Evolutionary conservation across 164 flowering plant species (phyloP).

Genomic region (Brasenia schreberi): DNA sequence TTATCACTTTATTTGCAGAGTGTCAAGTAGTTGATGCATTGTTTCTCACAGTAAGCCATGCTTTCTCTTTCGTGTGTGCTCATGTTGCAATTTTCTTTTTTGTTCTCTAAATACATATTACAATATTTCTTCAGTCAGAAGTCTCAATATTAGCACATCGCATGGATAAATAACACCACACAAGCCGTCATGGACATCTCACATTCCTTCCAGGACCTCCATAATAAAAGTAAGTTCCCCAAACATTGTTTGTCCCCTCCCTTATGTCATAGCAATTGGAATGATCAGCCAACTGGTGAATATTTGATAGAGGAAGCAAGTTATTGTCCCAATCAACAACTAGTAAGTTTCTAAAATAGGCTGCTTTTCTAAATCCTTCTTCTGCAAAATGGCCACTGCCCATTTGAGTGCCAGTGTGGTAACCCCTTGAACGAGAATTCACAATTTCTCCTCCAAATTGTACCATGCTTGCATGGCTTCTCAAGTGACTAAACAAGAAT

Average conservation of each 20-base stretch:
- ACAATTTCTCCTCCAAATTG: slow-evolving; percentile 26
- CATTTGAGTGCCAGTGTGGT: slow-evolving; percentile 63
- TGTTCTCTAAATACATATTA: too few species aligned
- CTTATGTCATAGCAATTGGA: too few species aligned
- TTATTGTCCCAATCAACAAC: slow-evolving; percentile 91
- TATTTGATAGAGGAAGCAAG: slow-evolving; percentile 53
- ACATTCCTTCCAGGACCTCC: too few species aligned
- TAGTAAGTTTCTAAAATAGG: slow-evolving; percentile 71
- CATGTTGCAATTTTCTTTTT: too few species aligned
- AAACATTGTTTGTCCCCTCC: too few species aligned
- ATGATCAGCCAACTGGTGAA: slow-evolving; percentile 68
- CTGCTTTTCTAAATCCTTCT: slow-evolving; percentile 71
- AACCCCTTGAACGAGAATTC: not conserved
- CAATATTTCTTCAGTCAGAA: too few species aligned
- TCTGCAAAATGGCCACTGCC: slow-evolving; percentile 85
- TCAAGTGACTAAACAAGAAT: slow-evolving; percentile 1
- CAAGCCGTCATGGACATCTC: too few species aligned
- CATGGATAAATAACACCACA: not conserved
- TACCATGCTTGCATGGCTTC: slow-evolving; percentile 6
- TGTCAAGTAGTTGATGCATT: too few species aligned
- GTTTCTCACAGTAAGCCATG: too few species aligned
- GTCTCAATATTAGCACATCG: not conserved
- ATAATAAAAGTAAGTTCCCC: too few species aligned
- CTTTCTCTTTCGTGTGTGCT: too few species aligned
- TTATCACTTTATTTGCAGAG: too few species aligned